Conservation (phyloP, 2,329 filamentous ascomycete species). For the Zymoseptoria passerinii region DNA sequence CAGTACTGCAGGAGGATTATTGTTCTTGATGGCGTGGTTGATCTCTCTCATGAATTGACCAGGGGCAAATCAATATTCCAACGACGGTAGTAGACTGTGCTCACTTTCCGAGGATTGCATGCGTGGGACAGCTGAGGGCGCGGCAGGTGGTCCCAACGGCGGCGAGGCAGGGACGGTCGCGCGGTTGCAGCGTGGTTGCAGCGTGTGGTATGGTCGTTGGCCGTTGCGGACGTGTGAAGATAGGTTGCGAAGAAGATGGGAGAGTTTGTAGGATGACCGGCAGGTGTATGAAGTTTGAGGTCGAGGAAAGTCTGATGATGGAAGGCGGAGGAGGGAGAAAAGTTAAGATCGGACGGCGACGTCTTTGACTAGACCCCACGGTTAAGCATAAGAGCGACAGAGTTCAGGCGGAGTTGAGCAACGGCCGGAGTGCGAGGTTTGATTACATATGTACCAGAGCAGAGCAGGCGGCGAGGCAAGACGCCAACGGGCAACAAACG, state of each 20-base stretch:
- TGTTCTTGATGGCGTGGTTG: neutral
- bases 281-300: neutral
- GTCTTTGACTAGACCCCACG: conserved; percentile 15
- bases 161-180: neutral
- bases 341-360: neutral
- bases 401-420: conserved; percentile 26
- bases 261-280: neutral
- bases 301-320: neutral
- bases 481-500: conserved; percentile 3
- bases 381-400: conserved; percentile 26
- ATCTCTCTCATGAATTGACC: neutral
- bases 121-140: neutral
- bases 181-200: neutral
- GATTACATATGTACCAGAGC: neutral
- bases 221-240: neutral
- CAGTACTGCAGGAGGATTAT: conserved; percentile 1
- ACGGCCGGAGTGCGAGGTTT: conserved; percentile 16
- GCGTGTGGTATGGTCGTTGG: neutral
- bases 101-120: neutral
- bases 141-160: neutral
- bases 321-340: neutral
- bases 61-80: neutral
- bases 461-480: conserved; percentile 3
- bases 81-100: neutral
- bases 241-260: neutral